These are phyloP conservation scores for Solanum okadae DNA, from an alignment of 257 asterid genomes.

Conservation along the genomic window DNA sequence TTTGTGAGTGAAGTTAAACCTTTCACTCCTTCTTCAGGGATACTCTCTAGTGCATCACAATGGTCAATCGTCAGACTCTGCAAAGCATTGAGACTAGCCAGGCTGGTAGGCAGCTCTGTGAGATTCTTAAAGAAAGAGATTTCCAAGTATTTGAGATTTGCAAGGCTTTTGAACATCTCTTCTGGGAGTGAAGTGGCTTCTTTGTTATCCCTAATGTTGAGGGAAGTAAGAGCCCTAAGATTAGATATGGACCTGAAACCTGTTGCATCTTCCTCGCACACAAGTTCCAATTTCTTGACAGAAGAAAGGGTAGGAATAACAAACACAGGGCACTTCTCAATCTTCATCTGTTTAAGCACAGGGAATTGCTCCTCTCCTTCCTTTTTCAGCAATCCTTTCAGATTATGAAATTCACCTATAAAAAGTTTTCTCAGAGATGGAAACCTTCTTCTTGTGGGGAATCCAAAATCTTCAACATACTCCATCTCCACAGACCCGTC, in stretches of 20 bases:
- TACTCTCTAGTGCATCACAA: neutral
- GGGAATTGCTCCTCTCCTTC: conserved; percentile 2
- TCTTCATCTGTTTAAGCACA: neutral
- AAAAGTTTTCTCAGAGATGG: neutral
- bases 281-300: neutral
- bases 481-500: neutral
- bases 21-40: too few relatives aligned
- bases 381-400: conserved; percentile 1
- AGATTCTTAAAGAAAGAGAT: neutral
- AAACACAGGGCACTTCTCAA: neutral
- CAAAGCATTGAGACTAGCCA: neutral
- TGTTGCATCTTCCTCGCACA: neutral
- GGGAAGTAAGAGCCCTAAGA: neutral
- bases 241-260: neutral
- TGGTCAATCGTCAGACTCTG: fast-evolving
- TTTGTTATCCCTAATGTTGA: fast-evolving
- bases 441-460: neutral
- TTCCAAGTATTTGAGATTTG: neutral
- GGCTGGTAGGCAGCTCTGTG: neutral
- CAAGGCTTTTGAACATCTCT: neutral
- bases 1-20: too few relatives aligned
- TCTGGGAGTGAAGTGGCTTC: neutral
- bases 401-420: neutral
- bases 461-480: neutral
- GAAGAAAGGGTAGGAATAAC: neutral